Percentiles rank a stretch among this genome's conserved stretches.
phyloP scores from a whole-genome alignment of 306 rosid genomes.

The Quercus variabilis region DNA sequence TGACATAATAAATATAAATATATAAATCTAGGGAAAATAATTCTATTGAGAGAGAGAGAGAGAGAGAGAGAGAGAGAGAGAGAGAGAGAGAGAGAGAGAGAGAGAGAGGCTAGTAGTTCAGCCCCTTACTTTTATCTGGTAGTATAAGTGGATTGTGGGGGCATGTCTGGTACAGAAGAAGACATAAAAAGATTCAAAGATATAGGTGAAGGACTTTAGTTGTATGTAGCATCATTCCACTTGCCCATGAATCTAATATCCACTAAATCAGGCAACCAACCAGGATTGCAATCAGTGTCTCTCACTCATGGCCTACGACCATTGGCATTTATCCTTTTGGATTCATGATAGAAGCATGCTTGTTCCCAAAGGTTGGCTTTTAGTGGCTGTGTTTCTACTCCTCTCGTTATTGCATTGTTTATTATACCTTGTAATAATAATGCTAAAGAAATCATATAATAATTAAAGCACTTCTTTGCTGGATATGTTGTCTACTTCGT shows the following conservation, averaged over 20 bases:
- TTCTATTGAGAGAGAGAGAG: background rate
- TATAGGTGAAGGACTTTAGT: background rate
- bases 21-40: background rate
- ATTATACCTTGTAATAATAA: background rate
- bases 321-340: background rate
- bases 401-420: background rate
- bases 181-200: constrained; percentile 1
- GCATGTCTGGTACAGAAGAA: background rate
- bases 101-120: background rate
- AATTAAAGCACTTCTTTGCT: background rate
- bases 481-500: background rate
- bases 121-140: background rate
- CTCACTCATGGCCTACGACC: background rate
- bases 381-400: constrained; percentile 14
- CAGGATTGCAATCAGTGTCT: background rate
- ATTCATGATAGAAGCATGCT: constrained; percentile 13
- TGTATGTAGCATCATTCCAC: constrained; percentile 1
- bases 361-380: constrained; percentile 16
- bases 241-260: constrained; percentile 9
- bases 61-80: no score
- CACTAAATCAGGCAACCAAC: background rate
- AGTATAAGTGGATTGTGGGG: constrained; percentile 2
- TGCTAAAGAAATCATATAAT: background rate
- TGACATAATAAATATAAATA: background rate
- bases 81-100: no score